Conservation (phyloP, 768 basidiomycete species). For the Boletus rubroflammeus region DNA sequence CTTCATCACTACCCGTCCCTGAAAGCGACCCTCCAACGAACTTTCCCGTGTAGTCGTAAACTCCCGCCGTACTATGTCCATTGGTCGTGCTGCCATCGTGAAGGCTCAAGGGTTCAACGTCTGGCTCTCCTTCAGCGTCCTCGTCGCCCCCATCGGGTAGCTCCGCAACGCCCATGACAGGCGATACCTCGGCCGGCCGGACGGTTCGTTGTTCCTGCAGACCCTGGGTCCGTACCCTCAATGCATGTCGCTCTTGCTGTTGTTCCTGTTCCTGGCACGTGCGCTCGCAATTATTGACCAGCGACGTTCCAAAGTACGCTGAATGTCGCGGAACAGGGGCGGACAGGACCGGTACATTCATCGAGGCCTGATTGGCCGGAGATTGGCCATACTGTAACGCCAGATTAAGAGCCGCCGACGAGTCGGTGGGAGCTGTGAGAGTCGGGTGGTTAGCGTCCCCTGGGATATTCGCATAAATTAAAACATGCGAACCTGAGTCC, state of each 20-base stretch:
- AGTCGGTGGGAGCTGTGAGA: slow-evolving; percentile 19
- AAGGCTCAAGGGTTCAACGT: slow-evolving; percentile 27
- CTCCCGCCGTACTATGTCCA: slow-evolving; percentile 30
- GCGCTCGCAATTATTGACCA: slow-evolving; percentile 33
- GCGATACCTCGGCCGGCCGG: slow-evolving; percentile 32
- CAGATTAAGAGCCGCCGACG: slow-evolving; percentile 22
- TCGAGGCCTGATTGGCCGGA: slow-evolving; percentile 16
- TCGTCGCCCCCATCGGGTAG: slow-evolving; percentile 31
- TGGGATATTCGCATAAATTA: background rate
- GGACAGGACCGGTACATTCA: slow-evolving; percentile 25
- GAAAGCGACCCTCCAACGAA: slow-evolving; percentile 20
- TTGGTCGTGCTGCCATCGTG: slow-evolving; percentile 12
- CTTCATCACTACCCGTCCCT: slow-evolving; percentile 25
- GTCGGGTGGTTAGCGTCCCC: slow-evolving; percentile 1
- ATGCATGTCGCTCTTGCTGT: slow-evolving; percentile 28
- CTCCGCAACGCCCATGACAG: slow-evolving; percentile 29
- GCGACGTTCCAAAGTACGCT: slow-evolving; percentile 28
- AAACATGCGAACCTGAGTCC: slow-evolving; percentile 29
- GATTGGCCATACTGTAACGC: slow-evolving; percentile 23
- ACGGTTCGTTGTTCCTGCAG: slow-evolving; percentile 32
- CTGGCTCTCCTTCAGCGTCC: slow-evolving; percentile 36
- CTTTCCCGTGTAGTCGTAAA: slow-evolving; percentile 22
- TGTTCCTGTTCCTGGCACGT: slow-evolving; percentile 40
- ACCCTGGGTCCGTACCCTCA: slow-evolving; percentile 32
- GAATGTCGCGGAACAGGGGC: slow-evolving; percentile 35